phyloP scores from a whole-genome alignment of 2,329 filamentous ascomycete species.

The Aphanocladium album region DNA sequence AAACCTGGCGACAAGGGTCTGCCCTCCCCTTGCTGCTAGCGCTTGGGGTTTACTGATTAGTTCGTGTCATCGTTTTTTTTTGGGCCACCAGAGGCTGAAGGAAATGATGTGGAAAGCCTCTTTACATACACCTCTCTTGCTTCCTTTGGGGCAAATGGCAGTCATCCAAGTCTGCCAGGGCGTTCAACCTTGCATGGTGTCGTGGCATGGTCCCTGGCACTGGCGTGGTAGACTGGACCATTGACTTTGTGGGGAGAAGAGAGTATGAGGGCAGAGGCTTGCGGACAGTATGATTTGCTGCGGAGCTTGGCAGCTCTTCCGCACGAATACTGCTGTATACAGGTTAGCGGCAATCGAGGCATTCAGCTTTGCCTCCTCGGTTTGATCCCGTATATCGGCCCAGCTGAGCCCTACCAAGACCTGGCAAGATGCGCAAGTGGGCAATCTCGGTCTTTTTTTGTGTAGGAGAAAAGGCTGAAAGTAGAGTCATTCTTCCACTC shows the following conservation, averaged over 20 bases:
- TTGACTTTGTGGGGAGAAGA: neutral
- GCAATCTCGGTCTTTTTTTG: neutral
- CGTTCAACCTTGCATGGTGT: neutral
- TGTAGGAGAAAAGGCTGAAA: neutral
- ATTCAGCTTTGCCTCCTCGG: neutral
- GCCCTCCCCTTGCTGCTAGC: neutral
- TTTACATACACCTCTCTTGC: neutral
- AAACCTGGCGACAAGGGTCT: neutral
- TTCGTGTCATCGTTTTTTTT: neutral
- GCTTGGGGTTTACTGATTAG: neutral
- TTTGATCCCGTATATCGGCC: neutral
- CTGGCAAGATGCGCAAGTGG: neutral
- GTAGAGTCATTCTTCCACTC: neutral
- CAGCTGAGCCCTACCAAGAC: neutral
- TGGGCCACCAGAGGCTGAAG: neutral
- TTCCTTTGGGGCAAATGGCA: too few species aligned
- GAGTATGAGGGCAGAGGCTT: neutral
- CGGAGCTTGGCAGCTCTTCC: neutral
- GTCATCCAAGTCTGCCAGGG: neutral
- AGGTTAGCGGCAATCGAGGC: neutral
- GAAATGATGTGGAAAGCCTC: neutral
- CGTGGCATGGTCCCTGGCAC: neutral
- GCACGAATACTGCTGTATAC: neutral
- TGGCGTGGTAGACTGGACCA: neutral
- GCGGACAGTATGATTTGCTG: neutral